These are phyloP conservation scores for Kentomonas sorsogonicus DNA, from an alignment of 208 protist genomes.

Conservation along the genomic window DNA sequence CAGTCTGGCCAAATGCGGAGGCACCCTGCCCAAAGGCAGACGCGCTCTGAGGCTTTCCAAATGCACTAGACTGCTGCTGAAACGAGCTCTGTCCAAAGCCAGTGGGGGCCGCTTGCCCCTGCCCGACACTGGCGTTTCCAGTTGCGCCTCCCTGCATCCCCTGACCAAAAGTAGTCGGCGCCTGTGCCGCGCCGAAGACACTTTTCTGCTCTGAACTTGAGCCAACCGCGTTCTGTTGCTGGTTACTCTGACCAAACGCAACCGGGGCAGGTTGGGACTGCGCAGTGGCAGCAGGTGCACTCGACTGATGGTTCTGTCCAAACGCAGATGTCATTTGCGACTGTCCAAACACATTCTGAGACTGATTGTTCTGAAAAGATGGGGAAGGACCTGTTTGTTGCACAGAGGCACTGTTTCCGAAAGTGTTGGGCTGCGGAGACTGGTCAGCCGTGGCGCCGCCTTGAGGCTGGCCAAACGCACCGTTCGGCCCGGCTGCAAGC, in stretches of 20 bases:
- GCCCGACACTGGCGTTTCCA: neutral
- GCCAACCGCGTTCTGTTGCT: no score
- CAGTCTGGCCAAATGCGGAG: neutral
- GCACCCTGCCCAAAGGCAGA: neutral
- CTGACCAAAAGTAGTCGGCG: neutral
- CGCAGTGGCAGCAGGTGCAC: neutral
- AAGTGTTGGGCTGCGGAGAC: neutral
- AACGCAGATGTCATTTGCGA: neutral
- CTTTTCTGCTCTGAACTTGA: no score
- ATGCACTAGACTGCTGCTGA: neutral
- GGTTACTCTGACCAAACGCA: no score
- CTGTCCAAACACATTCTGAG: neutral
- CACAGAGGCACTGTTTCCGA: neutral
- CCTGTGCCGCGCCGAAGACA: neutral
- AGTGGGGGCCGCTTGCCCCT: neutral
- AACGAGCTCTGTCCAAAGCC: neutral
- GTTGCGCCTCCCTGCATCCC: neutral
- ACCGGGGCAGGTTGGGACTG: neutral
- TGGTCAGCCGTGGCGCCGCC: neutral
- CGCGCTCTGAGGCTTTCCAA: neutral
- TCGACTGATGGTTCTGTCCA: neutral
- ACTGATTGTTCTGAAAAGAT: neutral
- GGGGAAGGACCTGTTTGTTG: neutral
- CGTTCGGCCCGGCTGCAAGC: neutral
- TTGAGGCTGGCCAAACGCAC: neutral